Conservation (phyloP, 352 stramenopile genomes). For the Thalassiosira exigua region DNA sequence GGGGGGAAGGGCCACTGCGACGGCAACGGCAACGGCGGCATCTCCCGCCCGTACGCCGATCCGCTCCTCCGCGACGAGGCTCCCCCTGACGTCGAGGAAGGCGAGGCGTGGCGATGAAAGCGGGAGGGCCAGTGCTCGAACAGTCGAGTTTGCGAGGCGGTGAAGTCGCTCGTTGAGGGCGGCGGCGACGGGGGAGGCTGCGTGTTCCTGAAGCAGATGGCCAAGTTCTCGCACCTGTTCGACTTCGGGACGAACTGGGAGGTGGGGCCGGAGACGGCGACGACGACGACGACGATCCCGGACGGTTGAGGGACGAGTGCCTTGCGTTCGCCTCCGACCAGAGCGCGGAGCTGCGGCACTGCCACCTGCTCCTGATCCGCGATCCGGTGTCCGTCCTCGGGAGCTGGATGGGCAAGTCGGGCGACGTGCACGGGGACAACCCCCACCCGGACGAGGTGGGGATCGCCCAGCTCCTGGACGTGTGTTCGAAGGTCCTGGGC, state of each 20-base stretch:
- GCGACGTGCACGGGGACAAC: slow-evolving; percentile 65
- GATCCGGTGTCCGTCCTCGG: slow-evolving; percentile 79
- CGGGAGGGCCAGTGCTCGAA: slow-evolving; percentile 60
- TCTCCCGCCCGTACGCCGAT: slow-evolving; percentile 42
- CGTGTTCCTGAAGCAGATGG: slow-evolving; percentile 87
- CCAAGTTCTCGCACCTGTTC: slow-evolving; percentile 79
- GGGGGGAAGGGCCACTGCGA: slow-evolving; percentile 48
- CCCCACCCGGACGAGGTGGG: slow-evolving; percentile 80
- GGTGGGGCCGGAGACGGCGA: no score
- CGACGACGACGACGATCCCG: slow-evolving; percentile 7
- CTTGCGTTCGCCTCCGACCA: neutral
- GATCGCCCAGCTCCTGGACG: slow-evolving; percentile 68
- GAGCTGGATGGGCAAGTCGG: slow-evolving; percentile 67
- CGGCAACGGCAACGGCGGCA: neutral
- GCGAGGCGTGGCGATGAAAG: slow-evolving; percentile 55
- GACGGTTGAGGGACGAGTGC: slow-evolving; percentile 25
- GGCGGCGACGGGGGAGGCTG: slow-evolving; percentile 30
- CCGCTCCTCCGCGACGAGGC: slow-evolving; percentile 22
- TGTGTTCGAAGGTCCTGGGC: slow-evolving; percentile 74
- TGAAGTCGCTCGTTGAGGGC: slow-evolving; percentile 20
- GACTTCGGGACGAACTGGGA: slow-evolving; percentile 69
- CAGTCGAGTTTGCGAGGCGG: slow-evolving; percentile 58
- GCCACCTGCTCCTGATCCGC: slow-evolving; percentile 79
- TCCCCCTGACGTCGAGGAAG: slow-evolving; percentile 14
- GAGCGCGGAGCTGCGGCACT: slow-evolving; percentile 49